Evolutionary conservation across 2,329 filamentous ascomycete genomes (phyloP), one percentile per base, ranked within the genome.

Genomic region (Aureobasidium zeae): DNA sequence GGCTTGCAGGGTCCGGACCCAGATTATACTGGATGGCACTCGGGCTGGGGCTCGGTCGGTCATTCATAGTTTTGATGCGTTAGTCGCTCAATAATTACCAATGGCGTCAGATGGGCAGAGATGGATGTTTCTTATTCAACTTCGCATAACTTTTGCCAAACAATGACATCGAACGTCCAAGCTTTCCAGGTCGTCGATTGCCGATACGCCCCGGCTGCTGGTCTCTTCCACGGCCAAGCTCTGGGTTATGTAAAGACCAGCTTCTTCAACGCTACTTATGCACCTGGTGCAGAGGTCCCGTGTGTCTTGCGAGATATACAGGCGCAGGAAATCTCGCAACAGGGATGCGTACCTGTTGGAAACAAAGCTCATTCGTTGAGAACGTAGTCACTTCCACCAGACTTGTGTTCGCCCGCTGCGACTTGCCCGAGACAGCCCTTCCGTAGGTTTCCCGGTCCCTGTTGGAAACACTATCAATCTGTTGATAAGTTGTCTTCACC

Each of bases 1-100:
- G 43, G 17, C 43, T 45, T 20, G 5, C 26, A 12, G 12, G 3
- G 21, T 45, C 34, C 5, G 25, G 32, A 19, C 9, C 13, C 12
- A 38, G 21, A 16, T 45, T 38, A 16, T 19, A 45, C n/a, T 37
- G 32, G 3, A 37, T 30, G 6, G 43, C 43, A 38, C 43, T 45
- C 10, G 32, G 33, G 11, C 43, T 45, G 11, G 43, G 43, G 16
- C 43, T 45, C 7, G 43, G 43, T 2, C 28, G 25, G 11, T 45
- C 33, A 5, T 45, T 34, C 33, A 43, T 43, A 5, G 20, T n/a
- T 28, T 15, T 33, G 17, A 25, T 32, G 15, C 28, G 3, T 21
- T 17, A 22, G 22, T 45, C 19, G 33, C 42, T 37, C 32, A 37
- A n/a, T n/a, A n/a, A n/a, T n/a, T n/a, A n/a, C n/a, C n/a, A n/a